These are phyloP conservation scores for Orbilia quercus DNA, from an alignment of 2,329 filamentous ascomycete species.

Conservation along the genomic window DNA sequence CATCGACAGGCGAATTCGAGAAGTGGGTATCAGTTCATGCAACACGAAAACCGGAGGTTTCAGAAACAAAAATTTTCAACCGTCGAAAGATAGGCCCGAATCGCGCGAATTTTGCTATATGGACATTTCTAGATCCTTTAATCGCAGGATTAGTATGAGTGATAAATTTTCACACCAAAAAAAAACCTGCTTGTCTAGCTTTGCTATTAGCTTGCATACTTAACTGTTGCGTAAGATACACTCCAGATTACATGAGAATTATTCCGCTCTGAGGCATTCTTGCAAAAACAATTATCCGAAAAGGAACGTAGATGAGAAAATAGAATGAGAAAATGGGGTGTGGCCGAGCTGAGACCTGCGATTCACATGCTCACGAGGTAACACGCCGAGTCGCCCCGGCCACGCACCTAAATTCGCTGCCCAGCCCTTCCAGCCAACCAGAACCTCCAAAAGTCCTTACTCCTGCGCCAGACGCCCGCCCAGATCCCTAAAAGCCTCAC, in stretches of 20 bases:
- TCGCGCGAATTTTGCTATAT: slow-evolving; percentile 55
- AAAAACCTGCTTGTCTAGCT: slow-evolving; percentile 39
- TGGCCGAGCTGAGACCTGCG: slow-evolving; percentile 51
- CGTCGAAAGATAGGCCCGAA: slow-evolving; percentile 28
- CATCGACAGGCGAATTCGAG: slow-evolving; percentile 28
- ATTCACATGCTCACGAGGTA: slow-evolving; percentile 54
- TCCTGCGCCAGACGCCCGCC: slow-evolving; percentile 24
- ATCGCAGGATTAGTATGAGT: slow-evolving; percentile 28
- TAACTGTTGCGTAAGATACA: slow-evolving; percentile 43
- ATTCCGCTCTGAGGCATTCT: slow-evolving; percentile 39
- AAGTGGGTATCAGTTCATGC: slow-evolving; percentile 51
- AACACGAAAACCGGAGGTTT: slow-evolving; percentile 55
- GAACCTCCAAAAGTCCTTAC: slow-evolving; percentile 12
- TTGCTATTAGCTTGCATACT: slow-evolving; percentile 15
- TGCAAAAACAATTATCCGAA: slow-evolving; percentile 57
- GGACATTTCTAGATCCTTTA: slow-evolving; percentile 31
- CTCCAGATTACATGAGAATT: slow-evolving; percentile 47
- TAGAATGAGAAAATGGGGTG: slow-evolving; percentile 37
- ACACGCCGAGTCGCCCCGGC: slow-evolving; percentile 40
- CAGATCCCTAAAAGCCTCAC: slow-evolving; percentile 50
- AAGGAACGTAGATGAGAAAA: slow-evolving; percentile 32
- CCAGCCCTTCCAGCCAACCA: slow-evolving; percentile 36
- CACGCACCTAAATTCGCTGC: slow-evolving; percentile 42
- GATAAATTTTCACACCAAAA: slow-evolving; percentile 27
- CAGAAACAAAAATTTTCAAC: slow-evolving; percentile 30